phyloP scores from a whole-genome alignment of 2,329 filamentous ascomycete species.

The Neonectria sp. region DNA sequence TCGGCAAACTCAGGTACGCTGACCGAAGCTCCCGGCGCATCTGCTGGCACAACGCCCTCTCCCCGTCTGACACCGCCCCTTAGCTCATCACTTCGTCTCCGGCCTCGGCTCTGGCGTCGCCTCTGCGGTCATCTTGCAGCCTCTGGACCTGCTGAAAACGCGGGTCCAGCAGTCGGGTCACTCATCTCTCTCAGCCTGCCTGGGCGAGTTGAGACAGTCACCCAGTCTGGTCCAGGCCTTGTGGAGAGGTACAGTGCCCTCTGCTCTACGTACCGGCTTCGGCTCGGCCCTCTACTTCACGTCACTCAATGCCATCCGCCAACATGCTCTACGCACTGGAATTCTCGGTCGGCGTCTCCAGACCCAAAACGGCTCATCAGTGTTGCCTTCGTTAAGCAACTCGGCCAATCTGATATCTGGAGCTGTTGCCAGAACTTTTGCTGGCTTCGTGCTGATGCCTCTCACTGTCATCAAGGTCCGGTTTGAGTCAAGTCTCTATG shows the following conservation, averaged over 20 bases:
- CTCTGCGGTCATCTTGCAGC: constrained; percentile 92
- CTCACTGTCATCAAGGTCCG: constrained; percentile 97
- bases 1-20: constrained; percentile 48
- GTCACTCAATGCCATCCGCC: constrained; percentile 86
- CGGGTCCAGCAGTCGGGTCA: constrained; percentile 90
- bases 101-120: constrained; percentile 90
- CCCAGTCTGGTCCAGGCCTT: constrained; percentile 77
- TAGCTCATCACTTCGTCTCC: constrained; percentile 89
- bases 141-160: constrained; percentile 96
- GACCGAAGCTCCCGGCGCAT: constrained; percentile 20
- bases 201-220: constrained; percentile 64
- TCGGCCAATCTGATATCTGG: constrained; percentile 89
- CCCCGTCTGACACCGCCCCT: constrained; percentile 36
- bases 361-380: constrained; percentile 69
- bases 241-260: constrained; percentile 94
- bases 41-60: constrained; percentile 6
- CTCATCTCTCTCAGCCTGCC: constrained; percentile 69
- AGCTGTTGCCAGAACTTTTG: constrained; percentile 85
- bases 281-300: constrained; percentile 97
- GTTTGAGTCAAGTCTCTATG: constrained; percentile 90
- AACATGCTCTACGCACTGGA: constrained; percentile 63
- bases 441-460: constrained; percentile 94
- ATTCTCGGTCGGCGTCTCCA: constrained; percentile 43
- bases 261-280: constrained; percentile 92
- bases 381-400: constrained; percentile 86